Base-by-base conservation (phyloP, 345 rosid genomes). In the Microthlaspi erraticum region DNA sequence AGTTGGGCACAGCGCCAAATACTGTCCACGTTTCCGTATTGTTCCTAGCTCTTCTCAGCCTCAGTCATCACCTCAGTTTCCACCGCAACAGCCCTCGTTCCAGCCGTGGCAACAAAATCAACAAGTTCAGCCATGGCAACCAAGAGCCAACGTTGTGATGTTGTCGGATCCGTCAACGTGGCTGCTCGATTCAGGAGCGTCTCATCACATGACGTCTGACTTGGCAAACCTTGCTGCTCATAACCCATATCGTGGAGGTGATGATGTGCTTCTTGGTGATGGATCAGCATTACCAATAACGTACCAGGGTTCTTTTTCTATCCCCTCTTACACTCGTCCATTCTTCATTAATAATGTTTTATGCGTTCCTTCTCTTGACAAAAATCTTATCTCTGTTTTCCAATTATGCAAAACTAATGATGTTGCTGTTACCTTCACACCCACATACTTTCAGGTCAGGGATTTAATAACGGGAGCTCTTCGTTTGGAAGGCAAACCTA, bases 181-280 rank as follows among this genome's bases (percentile, higher is more conserved):
- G 72, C 34, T 71, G 2, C 10, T 60, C 1, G 52, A 61, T 18
- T 39, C 34, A 11, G 64, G 76, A 0, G 65, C 66, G 0, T 54
- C 72, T n/a, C 66, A 64, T 10, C 77, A 65, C 46, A 23, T 64
- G n/a, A 70, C 66, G 0, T 5, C 19, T 1, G 66, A 70, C 10
- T 46, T 70, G 0, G 10, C 10, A 32, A 57, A 70, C 13, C 64
- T 73, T 31, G 43, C 59, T 3, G 38, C 54, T 2, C 65, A 54
- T 44, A 13, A 13, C 3, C 38, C 56, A 5, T 72, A 53, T 6
- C 6, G 0, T 3, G 57, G 46, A 6, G 7, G 11, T 3, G 57
- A 72, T 6, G 38, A 54, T 18, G 45, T 60, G 1, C 7, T 38
- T 0, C 42, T 60, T 1, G 34, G 39, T 7, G 39, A 62, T 62